Evolutionary conservation across 78 protist species (phyloP), one percentile per base, ranked within the genome.

Genomic region (Creolimax fragrantissima): DNA sequence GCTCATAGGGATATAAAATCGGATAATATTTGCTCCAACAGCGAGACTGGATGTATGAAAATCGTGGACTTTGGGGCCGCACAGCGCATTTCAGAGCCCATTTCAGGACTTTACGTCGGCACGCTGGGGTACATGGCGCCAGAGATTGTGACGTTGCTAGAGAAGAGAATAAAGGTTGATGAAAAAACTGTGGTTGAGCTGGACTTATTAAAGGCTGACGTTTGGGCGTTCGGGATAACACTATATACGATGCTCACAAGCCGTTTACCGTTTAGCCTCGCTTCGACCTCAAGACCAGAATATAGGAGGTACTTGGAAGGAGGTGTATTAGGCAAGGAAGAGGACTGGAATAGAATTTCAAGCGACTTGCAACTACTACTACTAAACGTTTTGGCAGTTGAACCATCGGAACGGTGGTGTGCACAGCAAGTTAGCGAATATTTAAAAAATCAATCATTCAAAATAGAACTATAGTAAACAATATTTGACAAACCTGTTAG

Each of bases 1-100:
- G 92, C 89, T n/a, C 92, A 91, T 74, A 84, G 92, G 66, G 92
- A 91, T 74, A 41, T 91, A 36, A 91, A 91, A 86, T 37, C 42
- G 6, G 92, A 91, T 32, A 91, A 91, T 11, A 42, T 35, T 32
- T 5, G 37, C n/a, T 35, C 74, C 24, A 3, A 3, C 5, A 32
- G 35, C 5, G 88, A 17, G 3, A 86, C 42, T 35, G 11, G 11
- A n/a, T 7, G 11, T 5, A 4, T 91, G 5, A 91, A 91, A 35
- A 41, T 91, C 17, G 35, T 91, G 0, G 92, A 66, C 74, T 90
- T 90, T 43, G 92, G 92, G 7, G 47, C 17, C 4, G 86, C 92
- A 6, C 4, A 24, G 24, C 92, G 39, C 24, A 6, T n/a, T 11
- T n/a, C 35, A 6, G 92, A 90, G 6, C 11, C 44, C 17, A 58